Conservation (phyloP, 257 asterid species). For the Echites panduratus region DNA sequence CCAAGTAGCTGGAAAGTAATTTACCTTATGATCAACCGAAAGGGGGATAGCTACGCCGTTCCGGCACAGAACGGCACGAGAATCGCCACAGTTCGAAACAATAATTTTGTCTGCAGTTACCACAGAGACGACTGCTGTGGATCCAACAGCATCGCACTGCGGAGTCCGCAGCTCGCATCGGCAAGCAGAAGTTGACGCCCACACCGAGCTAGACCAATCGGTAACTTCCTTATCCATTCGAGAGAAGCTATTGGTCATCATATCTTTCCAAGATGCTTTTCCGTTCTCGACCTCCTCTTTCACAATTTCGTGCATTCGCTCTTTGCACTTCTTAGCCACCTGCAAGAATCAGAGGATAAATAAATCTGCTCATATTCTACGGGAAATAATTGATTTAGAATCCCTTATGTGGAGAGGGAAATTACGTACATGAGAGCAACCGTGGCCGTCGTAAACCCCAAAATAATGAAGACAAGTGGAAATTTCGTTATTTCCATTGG, state of each 20-base stretch:
- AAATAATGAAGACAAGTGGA: slow-evolving; percentile 43
- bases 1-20: neutral
- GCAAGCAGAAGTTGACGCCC: slow-evolving; percentile 36
- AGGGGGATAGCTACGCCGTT: slow-evolving; percentile 81
- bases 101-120: slow-evolving; percentile 68
- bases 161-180: slow-evolving; percentile 86
- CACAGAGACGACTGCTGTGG: slow-evolving; percentile 86
- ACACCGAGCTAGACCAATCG: slow-evolving; percentile 28
- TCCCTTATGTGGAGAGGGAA: neutral
- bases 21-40: slow-evolving; percentile 85
- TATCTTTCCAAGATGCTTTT: slow-evolving; percentile 48
- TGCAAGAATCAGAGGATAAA: slow-evolving; percentile 10
- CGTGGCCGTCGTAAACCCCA: slow-evolving; percentile 96
- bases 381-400: neutral
- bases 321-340: slow-evolving; percentile 84
- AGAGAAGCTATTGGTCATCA: slow-evolving; percentile 51
- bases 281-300: slow-evolving; percentile 43
- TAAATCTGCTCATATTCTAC: neutral
- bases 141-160: slow-evolving; percentile 94
- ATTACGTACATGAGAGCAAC: slow-evolving; percentile 84
- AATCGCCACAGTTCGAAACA: slow-evolving; percentile 90
- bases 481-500: slow-evolving; percentile 11
- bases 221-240: slow-evolving; percentile 75
- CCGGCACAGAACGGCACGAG: slow-evolving; percentile 93
- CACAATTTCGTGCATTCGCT: slow-evolving; percentile 89